phyloP scores from a whole-genome alignment of 805 yeast species.

The Candida lessepsii region DNA sequence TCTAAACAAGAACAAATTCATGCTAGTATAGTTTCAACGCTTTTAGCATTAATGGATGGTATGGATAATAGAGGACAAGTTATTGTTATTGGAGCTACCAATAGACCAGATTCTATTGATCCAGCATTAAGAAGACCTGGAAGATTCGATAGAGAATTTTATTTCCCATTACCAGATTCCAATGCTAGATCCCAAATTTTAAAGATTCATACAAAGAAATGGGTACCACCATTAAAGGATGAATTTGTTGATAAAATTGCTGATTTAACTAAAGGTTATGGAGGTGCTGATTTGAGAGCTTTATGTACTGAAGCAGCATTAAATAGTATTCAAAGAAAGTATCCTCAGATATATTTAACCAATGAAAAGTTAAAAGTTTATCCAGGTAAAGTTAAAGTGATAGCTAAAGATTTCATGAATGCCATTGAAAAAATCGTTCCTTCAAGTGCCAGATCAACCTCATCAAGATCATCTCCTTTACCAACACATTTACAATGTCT shows the following conservation, averaged over 20 bases:
- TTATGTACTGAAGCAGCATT: slow-evolving; percentile 95
- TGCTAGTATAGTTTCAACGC: slow-evolving; percentile 93
- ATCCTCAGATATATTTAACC: slow-evolving; percentile 87
- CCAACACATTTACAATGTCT: slow-evolving; percentile 72
- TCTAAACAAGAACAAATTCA: slow-evolving; percentile 98
- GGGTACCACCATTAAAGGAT: slow-evolving; percentile 72
- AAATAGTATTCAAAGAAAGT: slow-evolving; percentile 84
- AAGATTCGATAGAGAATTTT: slow-evolving; percentile 93
- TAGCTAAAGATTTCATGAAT: slow-evolving; percentile 78
- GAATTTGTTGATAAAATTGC: slow-evolving; percentile 68
- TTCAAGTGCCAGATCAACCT: slow-evolving; percentile 83
- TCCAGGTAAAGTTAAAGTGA: slow-evolving; percentile 67
- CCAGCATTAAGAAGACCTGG: slow-evolving; percentile 98
- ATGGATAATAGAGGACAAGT: slow-evolving; percentile 99
- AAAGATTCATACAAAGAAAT: slow-evolving; percentile 80
- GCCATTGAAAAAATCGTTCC: slow-evolving; percentile 89
- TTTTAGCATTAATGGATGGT: slow-evolving; percentile 96
- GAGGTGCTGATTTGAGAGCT: slow-evolving; percentile 96
- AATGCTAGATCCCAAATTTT: slow-evolving; percentile 78
- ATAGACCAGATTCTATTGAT: slow-evolving; percentile 97
- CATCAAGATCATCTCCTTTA: slow-evolving; percentile 70
- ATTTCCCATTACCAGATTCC: slow-evolving; percentile 87
- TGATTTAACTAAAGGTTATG: slow-evolving; percentile 86
- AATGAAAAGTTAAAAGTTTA: slow-evolving; percentile 71
- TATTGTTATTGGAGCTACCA: slow-evolving; percentile 96